Conservation (phyloP, 2,329 filamentous ascomycete genomes). For the Didymella lethalis region DNA sequence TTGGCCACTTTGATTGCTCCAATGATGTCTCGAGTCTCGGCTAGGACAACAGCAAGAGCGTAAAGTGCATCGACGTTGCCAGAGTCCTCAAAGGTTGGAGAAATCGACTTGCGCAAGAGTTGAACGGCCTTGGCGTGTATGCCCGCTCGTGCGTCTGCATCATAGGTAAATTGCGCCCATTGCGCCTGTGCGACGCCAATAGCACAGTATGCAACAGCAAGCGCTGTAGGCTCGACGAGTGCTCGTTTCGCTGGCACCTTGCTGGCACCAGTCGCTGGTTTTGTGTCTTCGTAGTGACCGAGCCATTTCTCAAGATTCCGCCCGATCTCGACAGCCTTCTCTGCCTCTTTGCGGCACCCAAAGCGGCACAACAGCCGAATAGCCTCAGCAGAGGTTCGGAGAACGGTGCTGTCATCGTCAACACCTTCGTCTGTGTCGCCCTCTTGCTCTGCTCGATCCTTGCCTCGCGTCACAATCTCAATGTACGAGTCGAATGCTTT, state of each 20-base stretch:
- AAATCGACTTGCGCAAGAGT: slow-evolving; percentile 76
- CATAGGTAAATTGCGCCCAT: slow-evolving; percentile 83
- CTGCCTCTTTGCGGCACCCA: slow-evolving; percentile 75
- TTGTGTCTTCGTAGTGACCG: slow-evolving; percentile 58
- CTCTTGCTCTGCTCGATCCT: slow-evolving; percentile 79
- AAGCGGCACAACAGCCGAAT: slow-evolving; percentile 84
- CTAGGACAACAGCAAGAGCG: slow-evolving; percentile 81
- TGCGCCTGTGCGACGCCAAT: slow-evolving; percentile 86
- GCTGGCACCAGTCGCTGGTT: slow-evolving; percentile 35
- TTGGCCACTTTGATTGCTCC: slow-evolving; percentile 85
- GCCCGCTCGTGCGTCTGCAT: slow-evolving; percentile 73
- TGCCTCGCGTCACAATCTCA: slow-evolving; percentile 84
- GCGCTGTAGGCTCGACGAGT: slow-evolving; percentile 64
- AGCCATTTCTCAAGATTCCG: slow-evolving; percentile 78
- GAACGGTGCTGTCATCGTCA: slow-evolving; percentile 78
- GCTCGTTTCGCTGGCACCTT: slow-evolving; percentile 45
- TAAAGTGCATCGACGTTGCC: slow-evolving; percentile 80
- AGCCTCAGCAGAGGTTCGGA: slow-evolving; percentile 81
- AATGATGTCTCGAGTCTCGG: slow-evolving; percentile 82
- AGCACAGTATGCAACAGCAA: slow-evolving; percentile 76
- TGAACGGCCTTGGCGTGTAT: slow-evolving; percentile 80
- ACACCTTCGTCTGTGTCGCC: slow-evolving; percentile 73
- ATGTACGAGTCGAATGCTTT: slow-evolving; percentile 92
- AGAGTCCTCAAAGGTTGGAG: slow-evolving; percentile 69
- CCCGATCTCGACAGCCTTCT: slow-evolving; percentile 78